Evolutionary conservation across 2,329 filamentous ascomycete species (phyloP), one percentile per base, ranked within the genome.

Genomic region (Ascochyta clinopodiicola): DNA sequence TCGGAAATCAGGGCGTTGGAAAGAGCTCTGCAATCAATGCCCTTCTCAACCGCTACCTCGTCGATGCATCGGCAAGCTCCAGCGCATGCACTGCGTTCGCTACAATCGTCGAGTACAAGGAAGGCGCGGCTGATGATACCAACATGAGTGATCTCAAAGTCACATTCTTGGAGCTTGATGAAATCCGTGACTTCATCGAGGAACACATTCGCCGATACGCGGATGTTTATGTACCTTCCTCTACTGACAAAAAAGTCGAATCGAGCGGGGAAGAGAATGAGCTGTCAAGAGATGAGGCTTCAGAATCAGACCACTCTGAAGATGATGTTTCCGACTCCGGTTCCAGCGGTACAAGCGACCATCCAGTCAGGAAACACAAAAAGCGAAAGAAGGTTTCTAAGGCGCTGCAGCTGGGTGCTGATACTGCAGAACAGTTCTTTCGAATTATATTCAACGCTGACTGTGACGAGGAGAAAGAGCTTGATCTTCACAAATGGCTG

Each of bases 1-100:
- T 60, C 4, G 63, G 62, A 12, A 44, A 59, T 2, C 60, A 66
- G 9, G 56, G 60, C 0, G 22, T 49, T 2, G 63, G 61, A 0
- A 64, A 64, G 31, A 61, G 56, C 34, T 47, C 61, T 1, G 7
- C 48, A 0, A 49, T 60, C 32, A 66, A 60, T 34, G 54, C 56
- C 4, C 21, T 62, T 1, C 22, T 66, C 2, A 54, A 56, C 8
- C 55, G 59, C 8, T 19, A 47, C 2, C 37, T 66, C 4, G 31
- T 61, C 1, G 51, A 49, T 13, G 39, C 15, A 1, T 57, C 56
- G 1, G 58, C 38, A 7, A 29, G 38, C 21, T 37, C 50, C 6
- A 50, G 31, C 6, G 53, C 57, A 6, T 60, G 59, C 25, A 64
- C 63, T 0, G 40, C 59, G 0, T 57, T 51, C 21, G 49, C 56